phyloP scores from a whole-genome alignment of 306 rosid species.

The Notholithocarpus densiflorus region DNA sequence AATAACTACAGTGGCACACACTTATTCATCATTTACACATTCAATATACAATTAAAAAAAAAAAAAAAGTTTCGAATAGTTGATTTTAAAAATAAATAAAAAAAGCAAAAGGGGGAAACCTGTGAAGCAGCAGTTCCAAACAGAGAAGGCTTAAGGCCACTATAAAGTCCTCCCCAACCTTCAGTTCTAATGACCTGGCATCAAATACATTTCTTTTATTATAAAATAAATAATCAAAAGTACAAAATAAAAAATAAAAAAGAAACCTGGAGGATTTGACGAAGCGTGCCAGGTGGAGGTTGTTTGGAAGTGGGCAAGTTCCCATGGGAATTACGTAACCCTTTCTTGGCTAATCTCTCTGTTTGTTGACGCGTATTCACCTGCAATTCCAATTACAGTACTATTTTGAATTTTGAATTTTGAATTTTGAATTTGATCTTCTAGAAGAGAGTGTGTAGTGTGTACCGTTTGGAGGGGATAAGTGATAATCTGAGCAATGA shows the following conservation, averaged over 20 bases:
- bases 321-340: neutral
- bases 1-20: too few relatives aligned
- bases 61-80: neutral
- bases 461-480: conserved; percentile 77
- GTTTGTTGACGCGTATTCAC: conserved; percentile 89
- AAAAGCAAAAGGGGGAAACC: conserved; percentile 25
- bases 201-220: neutral
- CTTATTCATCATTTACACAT: neutral
- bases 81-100: neutral
- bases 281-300: conserved; percentile 39
- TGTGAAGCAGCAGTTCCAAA: conserved; percentile 91
- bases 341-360: conserved; percentile 60
- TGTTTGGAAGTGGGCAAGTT: conserved; percentile 23
- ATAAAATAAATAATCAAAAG: neutral
- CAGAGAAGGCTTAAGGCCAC: conserved; percentile 86
- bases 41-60: neutral
- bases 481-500: conserved; percentile 79
- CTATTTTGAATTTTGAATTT: too few relatives aligned
- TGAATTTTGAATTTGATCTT: too few relatives aligned
- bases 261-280: conserved; percentile 69
- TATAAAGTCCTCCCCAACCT: conserved; percentile 87
- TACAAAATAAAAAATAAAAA: neutral
- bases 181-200: conserved; percentile 57
- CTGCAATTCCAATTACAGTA: conserved; percentile 21
- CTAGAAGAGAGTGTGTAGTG: too few relatives aligned